A percentile compares a stretch with the other conserved stretches of the same genome.
Evolutionary conservation across 768 basidiomycete species (phyloP).

Genomic region (Kwoniella sp.): DNA sequence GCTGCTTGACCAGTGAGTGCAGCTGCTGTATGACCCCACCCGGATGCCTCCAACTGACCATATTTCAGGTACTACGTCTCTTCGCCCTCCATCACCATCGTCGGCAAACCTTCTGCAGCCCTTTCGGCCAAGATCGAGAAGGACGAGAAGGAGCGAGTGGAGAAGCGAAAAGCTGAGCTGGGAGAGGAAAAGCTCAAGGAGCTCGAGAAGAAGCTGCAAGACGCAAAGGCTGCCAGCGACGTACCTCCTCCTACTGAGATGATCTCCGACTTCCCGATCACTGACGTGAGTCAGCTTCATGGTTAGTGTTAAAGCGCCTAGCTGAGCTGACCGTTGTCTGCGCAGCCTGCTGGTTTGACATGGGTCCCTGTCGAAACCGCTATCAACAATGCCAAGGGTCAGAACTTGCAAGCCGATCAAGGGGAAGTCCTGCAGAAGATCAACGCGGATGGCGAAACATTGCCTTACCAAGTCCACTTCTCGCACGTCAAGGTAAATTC

Average conservation of each 20-base stretch:
- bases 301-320: too few relatives aligned
- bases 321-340: not conserved
- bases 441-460: constrained; percentile 65
- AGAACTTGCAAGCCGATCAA: constrained; percentile 51
- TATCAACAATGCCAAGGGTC: constrained; percentile 41
- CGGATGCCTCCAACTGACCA: constrained; percentile 3
- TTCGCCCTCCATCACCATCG: constrained; percentile 69
- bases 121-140: constrained; percentile 78
- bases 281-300: constrained; percentile 64
- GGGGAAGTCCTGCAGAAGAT: constrained; percentile 66
- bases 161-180: constrained; percentile 67
- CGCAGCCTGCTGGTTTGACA: constrained; percentile 67
- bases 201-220: constrained; percentile 69
- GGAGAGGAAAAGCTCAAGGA: constrained; percentile 79
- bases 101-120: constrained; percentile 83
- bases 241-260: constrained; percentile 77
- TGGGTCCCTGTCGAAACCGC: constrained; percentile 78
- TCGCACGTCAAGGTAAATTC: constrained; percentile 79
- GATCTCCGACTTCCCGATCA: constrained; percentile 83
- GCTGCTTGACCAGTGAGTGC: constrained; percentile 70
- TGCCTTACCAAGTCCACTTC: constrained; percentile 90
- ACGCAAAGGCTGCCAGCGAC: constrained; percentile 84
- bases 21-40: not conserved
- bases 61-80: constrained; percentile 73
- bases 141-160: constrained; percentile 76